Conservation (phyloP, 2,329 filamentous ascomycete genomes). For the Periconia sp. region DNA sequence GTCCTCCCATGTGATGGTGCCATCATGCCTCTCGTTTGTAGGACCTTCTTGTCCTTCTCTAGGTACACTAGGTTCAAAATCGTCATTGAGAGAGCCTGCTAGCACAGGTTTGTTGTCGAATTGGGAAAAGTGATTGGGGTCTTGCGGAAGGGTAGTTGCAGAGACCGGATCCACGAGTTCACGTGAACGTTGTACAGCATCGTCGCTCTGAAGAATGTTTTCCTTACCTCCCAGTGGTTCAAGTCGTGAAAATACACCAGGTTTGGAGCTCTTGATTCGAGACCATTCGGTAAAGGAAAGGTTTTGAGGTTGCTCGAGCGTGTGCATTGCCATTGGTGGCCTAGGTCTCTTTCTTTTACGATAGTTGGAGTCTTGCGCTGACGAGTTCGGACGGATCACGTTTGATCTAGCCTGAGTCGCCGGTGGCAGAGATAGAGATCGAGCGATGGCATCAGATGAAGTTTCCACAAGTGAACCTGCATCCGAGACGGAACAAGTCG, state of each 20-base stretch:
- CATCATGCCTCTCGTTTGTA: constrained; percentile 27
- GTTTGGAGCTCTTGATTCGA: constrained; percentile 52
- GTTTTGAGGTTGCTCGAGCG: constrained; percentile 4
- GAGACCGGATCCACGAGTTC: not conserved
- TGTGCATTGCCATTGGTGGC: not conserved
- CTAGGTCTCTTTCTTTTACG: constrained; percentile 30
- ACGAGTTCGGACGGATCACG: no score
- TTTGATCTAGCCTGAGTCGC: no score
- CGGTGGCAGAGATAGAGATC: no score
- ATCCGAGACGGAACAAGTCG: no score
- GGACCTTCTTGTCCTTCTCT: not conserved
- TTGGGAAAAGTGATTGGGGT: constrained; percentile 3
- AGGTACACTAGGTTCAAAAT: not conserved
- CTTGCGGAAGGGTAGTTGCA: not conserved
- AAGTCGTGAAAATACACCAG: no score
- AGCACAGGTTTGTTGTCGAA: constrained; percentile 17
- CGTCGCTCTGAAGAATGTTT: no score
- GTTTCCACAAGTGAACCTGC: no score
- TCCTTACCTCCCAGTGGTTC: no score
- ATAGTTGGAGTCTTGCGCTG: no score
- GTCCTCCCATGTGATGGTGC: constrained; percentile 65
- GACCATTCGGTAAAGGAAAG: constrained; percentile 47
- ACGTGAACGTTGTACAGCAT: no score
- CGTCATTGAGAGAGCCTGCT: constrained; percentile 16
- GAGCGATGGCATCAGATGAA: no score